phyloP scores from a whole-genome alignment of 495 filamentous ascomycete species.

The Penicillium canescens region DNA sequence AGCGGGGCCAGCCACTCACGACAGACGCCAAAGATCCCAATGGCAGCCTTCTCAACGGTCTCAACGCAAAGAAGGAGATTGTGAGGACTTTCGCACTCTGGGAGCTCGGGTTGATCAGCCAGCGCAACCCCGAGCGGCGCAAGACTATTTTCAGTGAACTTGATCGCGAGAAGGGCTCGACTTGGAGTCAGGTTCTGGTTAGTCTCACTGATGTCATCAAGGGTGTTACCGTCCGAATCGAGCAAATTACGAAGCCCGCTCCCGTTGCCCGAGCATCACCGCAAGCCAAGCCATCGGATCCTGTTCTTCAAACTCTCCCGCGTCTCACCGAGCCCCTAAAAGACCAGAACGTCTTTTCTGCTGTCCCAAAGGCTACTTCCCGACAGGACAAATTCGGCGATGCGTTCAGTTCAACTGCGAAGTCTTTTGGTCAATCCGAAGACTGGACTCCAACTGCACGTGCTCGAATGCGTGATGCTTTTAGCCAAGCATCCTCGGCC shows the following conservation, averaged over 20 bases:
- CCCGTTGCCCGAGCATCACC: constrained; percentile 25
- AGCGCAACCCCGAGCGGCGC: constrained; percentile 68
- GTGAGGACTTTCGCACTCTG: constrained; percentile 81
- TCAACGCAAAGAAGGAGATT: constrained; percentile 63
- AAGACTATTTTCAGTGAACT: constrained; percentile 87
- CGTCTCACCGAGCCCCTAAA: constrained; percentile 54
- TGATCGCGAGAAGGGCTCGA: constrained; percentile 73
- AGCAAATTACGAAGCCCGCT: constrained; percentile 54
- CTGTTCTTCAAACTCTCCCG: constrained; percentile 48
- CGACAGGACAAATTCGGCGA: constrained; percentile 51
- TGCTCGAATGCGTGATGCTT: constrained; percentile 41
- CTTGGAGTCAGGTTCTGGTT: constrained; percentile 76
- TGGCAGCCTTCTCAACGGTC: constrained; percentile 79
- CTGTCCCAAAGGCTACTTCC: constrained; percentile 46
- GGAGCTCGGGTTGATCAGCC: constrained; percentile 80
- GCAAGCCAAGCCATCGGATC: constrained; percentile 30
- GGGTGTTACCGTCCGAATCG: constrained; percentile 63
- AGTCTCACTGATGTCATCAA: constrained; percentile 67
- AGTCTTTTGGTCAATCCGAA: constrained; percentile 59
- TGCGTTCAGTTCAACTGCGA: constrained; percentile 53
- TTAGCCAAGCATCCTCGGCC: constrained; percentile 43
- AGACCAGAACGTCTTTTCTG: constrained; percentile 58
- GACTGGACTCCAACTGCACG: constrained; percentile 48
- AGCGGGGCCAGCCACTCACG: constrained; percentile 80
- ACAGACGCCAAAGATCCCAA: constrained; percentile 86